Evolutionary conservation across 148 eudicot genomes (phyloP).

Genomic region (Rhododendron griersonianum): DNA sequence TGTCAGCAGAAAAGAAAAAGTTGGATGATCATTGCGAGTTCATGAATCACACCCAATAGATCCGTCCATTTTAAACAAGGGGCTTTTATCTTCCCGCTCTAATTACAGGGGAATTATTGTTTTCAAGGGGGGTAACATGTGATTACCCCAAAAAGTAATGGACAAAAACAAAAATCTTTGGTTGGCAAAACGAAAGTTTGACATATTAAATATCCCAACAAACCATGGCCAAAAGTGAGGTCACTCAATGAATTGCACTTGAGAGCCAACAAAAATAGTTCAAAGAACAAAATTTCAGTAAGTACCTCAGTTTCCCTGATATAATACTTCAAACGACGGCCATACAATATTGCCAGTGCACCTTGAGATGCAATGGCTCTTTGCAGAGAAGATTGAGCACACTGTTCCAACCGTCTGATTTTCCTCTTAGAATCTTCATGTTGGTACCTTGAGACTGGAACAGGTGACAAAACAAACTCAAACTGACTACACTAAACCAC

Average conservation of each 20-base stretch:
- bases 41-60: background rate
- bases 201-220: background rate
- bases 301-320: slow-evolving; percentile 67
- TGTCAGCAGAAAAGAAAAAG: background rate
- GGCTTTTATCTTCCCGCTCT: background rate
- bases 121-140: background rate
- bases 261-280: slow-evolving; percentile 6
- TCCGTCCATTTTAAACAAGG: background rate
- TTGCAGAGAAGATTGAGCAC: slow-evolving; percentile 51
- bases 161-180: background rate
- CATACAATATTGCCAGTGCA: slow-evolving; percentile 62
- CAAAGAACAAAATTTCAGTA: background rate
- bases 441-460: slow-evolving; percentile 54
- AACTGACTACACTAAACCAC: background rate
- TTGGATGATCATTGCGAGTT: background rate
- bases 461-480: slow-evolving; percentile 1
- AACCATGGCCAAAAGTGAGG: background rate
- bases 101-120: background rate
- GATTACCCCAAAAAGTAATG: background rate
- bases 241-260: background rate
- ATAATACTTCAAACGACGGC: slow-evolving; percentile 57
- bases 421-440: slow-evolving; percentile 47
- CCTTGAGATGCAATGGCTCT: slow-evolving; percentile 65
- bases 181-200: background rate
- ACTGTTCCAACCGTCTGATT: slow-evolving; percentile 65